These are phyloP conservation scores for Globisporangium paroecandrum DNA, from an alignment of 352 stramenopile species.

Conservation along the genomic window DNA sequence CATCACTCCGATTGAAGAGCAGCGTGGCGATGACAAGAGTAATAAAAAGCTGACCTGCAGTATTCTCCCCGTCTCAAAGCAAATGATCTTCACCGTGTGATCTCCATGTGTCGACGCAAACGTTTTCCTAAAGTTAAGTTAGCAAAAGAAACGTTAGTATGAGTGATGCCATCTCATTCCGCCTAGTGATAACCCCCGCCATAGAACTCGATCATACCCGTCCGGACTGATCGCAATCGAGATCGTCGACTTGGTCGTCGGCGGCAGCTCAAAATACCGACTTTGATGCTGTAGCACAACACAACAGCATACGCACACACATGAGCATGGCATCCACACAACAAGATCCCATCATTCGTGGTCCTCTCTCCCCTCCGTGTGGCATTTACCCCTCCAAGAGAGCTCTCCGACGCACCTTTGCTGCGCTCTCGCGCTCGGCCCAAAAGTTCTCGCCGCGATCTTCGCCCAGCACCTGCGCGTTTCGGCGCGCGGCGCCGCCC, in stretches of 20 bases:
- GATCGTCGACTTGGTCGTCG: conserved; percentile 86
- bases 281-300: conserved; percentile 62
- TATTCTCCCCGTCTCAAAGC: conserved; percentile 83
- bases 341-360: background rate
- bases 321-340: conserved; percentile 1
- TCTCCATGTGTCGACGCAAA: conserved; percentile 98
- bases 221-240: conserved; percentile 87
- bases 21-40: background rate
- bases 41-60: conserved; percentile 54
- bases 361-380: background rate
- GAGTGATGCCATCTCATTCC: background rate
- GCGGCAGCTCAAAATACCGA: conserved; percentile 80
- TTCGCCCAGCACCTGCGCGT: conserved; percentile 40
- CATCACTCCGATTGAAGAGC: background rate
- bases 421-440: conserved; percentile 72
- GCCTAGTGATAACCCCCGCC: background rate
- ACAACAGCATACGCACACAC: background rate
- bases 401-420: conserved; percentile 45
- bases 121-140: conserved; percentile 50
- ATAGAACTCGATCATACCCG: conserved; percentile 33
- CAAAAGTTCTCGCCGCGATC: conserved; percentile 68
- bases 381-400: background rate
- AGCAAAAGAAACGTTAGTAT: background rate
- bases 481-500: conserved; percentile 36
- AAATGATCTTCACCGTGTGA: conserved; percentile 98